Conservation (phyloP, 225 moss, liverwort and hornwort species). For the Physcomitrium patens region DNA sequence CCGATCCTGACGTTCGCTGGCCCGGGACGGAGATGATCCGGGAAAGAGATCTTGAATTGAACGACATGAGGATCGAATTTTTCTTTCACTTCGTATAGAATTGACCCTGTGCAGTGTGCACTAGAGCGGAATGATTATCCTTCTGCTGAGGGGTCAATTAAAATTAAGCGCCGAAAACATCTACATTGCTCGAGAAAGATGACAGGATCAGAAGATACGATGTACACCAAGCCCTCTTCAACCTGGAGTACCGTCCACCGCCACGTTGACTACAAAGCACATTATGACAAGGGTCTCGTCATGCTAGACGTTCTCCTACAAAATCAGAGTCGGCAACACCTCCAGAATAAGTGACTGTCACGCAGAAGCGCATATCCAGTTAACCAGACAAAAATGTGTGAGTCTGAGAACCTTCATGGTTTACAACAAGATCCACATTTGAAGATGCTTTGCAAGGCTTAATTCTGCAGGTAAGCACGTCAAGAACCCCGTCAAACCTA, state of each 20-base stretch:
- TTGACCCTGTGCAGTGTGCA: neutral
- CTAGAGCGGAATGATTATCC: neutral
- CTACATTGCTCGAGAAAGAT: conserved; percentile 47
- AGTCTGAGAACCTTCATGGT: neutral
- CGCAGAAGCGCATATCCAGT: no score
- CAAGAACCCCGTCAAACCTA: no score
- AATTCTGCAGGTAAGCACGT: no score
- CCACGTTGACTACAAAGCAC: conserved; percentile 37
- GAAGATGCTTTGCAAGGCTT: no score
- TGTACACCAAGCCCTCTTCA: neutral
- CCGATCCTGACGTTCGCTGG: conserved; percentile 17
- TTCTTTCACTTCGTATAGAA: neutral
- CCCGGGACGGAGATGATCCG: conserved; percentile 41
- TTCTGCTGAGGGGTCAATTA: neutral
- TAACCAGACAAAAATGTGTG: neutral
- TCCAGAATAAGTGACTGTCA: neutral
- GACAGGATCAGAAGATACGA: neutral
- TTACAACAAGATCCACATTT: no score
- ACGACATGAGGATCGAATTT: conserved; percentile 31
- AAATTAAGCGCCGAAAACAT: conserved; percentile 28
- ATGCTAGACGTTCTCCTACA: conserved; percentile 20
- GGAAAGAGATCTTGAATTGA: conserved; percentile 37
- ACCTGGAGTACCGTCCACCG: conserved; percentile 45
- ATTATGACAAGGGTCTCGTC: conserved; percentile 19
- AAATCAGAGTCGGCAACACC: conserved; percentile 1